Conservation (phyloP, 148 eudicot species). For the Silene conica region DNA sequence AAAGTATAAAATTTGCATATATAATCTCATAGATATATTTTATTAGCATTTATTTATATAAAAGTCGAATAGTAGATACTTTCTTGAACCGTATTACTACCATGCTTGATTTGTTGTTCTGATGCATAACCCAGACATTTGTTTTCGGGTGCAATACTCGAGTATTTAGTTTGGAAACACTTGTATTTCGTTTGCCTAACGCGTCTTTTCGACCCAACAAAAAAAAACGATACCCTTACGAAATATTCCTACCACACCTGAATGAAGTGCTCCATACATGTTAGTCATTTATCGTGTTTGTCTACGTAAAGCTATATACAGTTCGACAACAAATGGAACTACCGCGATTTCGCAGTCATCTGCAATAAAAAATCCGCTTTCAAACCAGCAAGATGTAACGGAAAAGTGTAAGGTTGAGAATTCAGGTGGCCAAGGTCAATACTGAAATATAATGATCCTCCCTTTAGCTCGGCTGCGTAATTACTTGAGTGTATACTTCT, state of each 20-base stretch:
- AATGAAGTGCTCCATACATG: not conserved
- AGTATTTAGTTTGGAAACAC: not conserved
- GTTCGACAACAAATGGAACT: not conserved
- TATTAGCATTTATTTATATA: too few species aligned
- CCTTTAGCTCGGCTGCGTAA: constrained; percentile 12
- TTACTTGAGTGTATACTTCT: constrained; percentile 32
- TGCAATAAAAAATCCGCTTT: not conserved
- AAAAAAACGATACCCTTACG: too few species aligned
- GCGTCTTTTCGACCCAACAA: not conserved
- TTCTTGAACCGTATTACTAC: too few species aligned
- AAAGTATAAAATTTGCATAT: too few species aligned
- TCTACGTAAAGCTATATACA: not conserved
- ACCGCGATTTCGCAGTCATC: constrained; percentile 16
- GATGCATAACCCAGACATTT: too few species aligned
- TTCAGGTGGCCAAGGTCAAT: constrained; percentile 1
- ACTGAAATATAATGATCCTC: not conserved
- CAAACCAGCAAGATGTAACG: not conserved
- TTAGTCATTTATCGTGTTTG: not conserved
- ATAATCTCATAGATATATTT: too few species aligned
- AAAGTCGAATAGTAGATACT: too few species aligned
- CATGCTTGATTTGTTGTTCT: too few species aligned
- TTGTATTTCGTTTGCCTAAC: not conserved
- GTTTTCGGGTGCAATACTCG: too few species aligned
- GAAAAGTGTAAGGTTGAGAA: constrained; percentile 7
- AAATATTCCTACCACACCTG: not conserved